Evolutionary conservation across 345 rosid genomes (phyloP).

Genomic region (Melaleuca quinquenervia): DNA sequence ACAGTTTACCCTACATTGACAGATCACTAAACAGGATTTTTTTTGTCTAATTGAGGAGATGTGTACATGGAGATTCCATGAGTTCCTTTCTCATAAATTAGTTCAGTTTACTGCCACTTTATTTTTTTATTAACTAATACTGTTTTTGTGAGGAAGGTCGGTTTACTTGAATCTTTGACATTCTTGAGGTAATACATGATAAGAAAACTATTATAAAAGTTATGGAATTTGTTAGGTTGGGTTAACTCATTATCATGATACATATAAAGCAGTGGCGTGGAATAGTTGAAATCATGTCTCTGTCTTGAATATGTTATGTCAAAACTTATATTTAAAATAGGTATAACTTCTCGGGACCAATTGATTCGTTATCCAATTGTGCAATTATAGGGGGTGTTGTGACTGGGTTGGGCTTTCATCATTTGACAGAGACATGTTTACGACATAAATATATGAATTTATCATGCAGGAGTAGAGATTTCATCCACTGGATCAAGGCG

Average conservation of each 20-base stretch:
- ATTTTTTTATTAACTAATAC: background rate
- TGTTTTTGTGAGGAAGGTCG: background rate
- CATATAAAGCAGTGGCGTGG: background rate
- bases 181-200: background rate
- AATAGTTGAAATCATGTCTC: background rate
- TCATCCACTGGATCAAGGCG: slow-evolving; percentile 53
- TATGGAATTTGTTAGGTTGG: background rate
- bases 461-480: slow-evolving; percentile 37
- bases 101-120: background rate
- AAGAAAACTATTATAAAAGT: background rate
- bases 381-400: background rate
- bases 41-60: background rate
- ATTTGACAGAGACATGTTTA: background rate
- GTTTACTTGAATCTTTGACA: background rate
- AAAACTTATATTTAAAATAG: too few species aligned
- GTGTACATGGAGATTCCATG: background rate
- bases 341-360: background rate
- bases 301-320: background rate
- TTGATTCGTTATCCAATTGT: background rate
- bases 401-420: background rate
- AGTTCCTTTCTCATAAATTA: background rate
- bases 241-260: background rate
- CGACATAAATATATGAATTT: background rate
- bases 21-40: background rate
- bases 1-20: background rate